Evolutionary conservation across 495 filamentous ascomycete species (phyloP), one percentile per base, ranked within the genome.

Genomic region (Baudoinia panamericana): DNA sequence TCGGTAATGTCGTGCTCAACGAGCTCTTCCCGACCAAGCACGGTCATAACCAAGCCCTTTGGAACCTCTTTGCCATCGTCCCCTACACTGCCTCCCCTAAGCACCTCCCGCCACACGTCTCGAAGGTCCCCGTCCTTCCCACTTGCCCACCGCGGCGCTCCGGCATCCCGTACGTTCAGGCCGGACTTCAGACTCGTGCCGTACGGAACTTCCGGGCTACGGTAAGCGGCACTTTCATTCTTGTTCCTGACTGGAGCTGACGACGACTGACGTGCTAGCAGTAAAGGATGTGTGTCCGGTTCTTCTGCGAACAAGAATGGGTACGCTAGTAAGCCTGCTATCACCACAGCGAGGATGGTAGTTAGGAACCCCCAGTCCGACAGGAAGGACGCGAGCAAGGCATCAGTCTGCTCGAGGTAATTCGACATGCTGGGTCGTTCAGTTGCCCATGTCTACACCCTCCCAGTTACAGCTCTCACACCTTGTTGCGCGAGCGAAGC

Each of bases 111-210:
- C 90, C 90, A 99, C 32, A 99, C 68, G 58, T 99, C 90, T 32
- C 90, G 72, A 41, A 99, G 66, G 48, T 99, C 90, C 13, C 90
- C 90, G 57, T 90, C 76, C 49, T 79, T 73, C 16, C 87, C 87
- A 43, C 67, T 68, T 0, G 75, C 67, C 79, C 87, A 96, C 59
- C 80, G 82, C 13, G 82, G 80, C 18, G 77, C 77, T 6, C 80
- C 81, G 1, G 82, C 68, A 27, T 87, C 82, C 56, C 84, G 86
- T 17, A 99, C 82, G 49, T 80, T 82, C 31, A 99, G 66, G 11
- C 90, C 88, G 17, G 73, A 65, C 42, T 79, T 76, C 11, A 96
- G 73, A 6, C 84, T 81, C 61, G 83, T 80, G 36, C 84, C 79
- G 59, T 85, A 75, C 10, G 86, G 87, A n/a, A 77, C 77, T 35